Base-by-base conservation (phyloP, 2,329 filamentous ascomycete genomes). In the Rugonectria rugulosa region DNA sequence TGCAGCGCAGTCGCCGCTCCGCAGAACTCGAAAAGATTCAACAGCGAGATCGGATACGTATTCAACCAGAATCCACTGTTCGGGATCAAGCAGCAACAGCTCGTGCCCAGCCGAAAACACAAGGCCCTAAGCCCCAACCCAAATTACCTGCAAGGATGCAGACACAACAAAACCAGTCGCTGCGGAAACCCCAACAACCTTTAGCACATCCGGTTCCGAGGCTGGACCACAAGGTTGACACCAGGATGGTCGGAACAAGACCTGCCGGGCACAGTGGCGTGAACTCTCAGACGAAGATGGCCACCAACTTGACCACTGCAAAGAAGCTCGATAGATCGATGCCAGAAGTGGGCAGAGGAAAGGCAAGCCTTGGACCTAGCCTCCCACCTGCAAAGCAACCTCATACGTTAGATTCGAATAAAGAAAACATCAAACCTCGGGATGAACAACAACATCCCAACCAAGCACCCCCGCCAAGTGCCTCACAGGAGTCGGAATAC, bases 401-500 rank as follows among this genome's bases (percentile, higher is more conserved):
- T n/a, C n/a, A n/a, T 37, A 37, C 8, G n/a, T 7, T 26, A 48
- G 27, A 9, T 19, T 40, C 23, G 5, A 62, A 67, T 23, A 69
- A 73, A 21, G 69, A 73, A 24, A 70, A 68, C 21, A 36, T 53
- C 0, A 45, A 50, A 2, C 64, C 57, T 11, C 46, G 45, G 7
- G 32, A 51, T 17, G 4, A 24, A 14, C n/a, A 9, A 36, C 8
- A 12, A 14, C 17, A 23, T 19, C 37, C 15, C 53, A 53, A 24
- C 26, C 19, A 34, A 24, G 34, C 31, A 27, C 40, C 41, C 1
- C 15, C 17, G 12, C 55, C 52, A n/a, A 65, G 53, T 29, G 67
- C 64, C 10, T 76, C 73, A 9, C 74, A 75, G 50, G 74, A 76
- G 62, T 67, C 73, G 1, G 72, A 74, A 20, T 76, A 75, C 15